phyloP scores from a whole-genome alignment of 2,329 filamentous ascomycete genomes.

The Colletotrichum sp. region DNA sequence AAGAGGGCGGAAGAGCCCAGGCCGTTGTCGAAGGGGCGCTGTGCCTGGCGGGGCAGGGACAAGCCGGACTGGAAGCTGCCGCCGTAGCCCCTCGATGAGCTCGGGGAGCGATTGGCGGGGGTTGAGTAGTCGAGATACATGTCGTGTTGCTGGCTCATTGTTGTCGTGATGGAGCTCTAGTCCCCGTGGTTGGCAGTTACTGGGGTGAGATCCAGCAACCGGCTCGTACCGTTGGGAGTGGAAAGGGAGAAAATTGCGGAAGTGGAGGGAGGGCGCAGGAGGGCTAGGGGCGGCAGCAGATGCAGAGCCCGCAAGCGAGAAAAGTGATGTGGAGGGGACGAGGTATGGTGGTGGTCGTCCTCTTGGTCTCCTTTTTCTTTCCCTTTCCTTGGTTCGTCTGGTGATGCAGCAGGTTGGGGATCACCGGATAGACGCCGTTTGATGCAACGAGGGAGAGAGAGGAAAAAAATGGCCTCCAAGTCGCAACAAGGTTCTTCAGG shows the following conservation, averaged over 20 bases:
- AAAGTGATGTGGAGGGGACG: not conserved
- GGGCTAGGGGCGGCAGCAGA: constrained; percentile 9
- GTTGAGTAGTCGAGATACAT: constrained; percentile 76
- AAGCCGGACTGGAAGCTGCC: constrained; percentile 47
- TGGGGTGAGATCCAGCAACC: constrained; percentile 13
- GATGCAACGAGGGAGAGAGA: not conserved
- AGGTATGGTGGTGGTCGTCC: not conserved
- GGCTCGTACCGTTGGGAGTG: not conserved
- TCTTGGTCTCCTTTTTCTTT: not conserved
- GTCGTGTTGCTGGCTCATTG: constrained; percentile 61
- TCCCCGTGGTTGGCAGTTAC: not conserved
- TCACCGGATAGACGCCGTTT: not conserved
- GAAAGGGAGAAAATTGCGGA: not conserved
- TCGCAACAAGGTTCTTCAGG: not conserved
- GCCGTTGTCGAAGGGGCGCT: constrained; percentile 79
- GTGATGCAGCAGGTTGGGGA: not conserved
- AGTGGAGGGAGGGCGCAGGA: constrained; percentile 11
- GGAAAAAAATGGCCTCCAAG: not conserved
- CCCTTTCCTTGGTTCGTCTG: not conserved
- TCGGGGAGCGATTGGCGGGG: constrained; percentile 60
- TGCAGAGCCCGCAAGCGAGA: constrained; percentile 12
- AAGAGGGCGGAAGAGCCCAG: constrained; percentile 71
- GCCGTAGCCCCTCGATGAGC: constrained; percentile 53
- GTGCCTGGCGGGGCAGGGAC: constrained; percentile 56
- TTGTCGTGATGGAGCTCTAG: constrained; percentile 23